phyloP scores from a whole-genome alignment of 140 eudicot species.

The Flaveria floridana region DNA sequence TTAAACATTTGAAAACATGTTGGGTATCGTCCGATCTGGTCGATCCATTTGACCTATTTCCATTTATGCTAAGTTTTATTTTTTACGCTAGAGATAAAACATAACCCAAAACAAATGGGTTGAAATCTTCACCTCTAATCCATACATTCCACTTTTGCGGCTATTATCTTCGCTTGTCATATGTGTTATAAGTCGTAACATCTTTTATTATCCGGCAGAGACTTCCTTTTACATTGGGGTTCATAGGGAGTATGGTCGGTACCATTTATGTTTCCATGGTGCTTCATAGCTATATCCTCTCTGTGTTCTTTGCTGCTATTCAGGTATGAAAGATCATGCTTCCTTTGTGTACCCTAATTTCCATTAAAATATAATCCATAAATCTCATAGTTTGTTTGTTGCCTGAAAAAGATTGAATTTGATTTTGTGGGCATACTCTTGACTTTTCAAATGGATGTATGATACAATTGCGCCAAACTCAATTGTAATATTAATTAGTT shows the following conservation, averaged over 20 bases:
- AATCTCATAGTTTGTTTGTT: neutral
- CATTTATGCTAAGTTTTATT: neutral
- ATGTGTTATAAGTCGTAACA: conserved; percentile 2
- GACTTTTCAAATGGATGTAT: conserved; percentile 7
- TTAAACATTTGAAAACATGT: neutral
- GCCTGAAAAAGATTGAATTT: neutral
- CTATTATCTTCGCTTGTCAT: neutral
- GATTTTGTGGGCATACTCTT: neutral
- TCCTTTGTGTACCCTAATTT: neutral
- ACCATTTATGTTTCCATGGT: conserved; percentile 96
- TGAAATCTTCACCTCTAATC: neutral
- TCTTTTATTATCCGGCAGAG: conserved; percentile 46
- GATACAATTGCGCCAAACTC: neutral
- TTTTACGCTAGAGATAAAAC: neutral
- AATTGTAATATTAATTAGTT: neutral
- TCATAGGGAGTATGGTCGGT: conserved; percentile 81
- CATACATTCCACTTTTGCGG: neutral
- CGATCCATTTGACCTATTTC: neutral
- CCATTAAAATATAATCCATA: neutral
- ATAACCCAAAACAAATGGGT: neutral
- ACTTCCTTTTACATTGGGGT: conserved; percentile 85
- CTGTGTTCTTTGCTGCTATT: conserved; percentile 76
- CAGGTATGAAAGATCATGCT: conserved; percentile 53
- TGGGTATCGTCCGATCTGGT: neutral
- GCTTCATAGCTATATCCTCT: conserved; percentile 88